A percentile compares a stretch with the other conserved stretches of the same genome.
Evolutionary conservation across 768 basidiomycete genomes (phyloP).

Genomic region (Albatrellus ellisii): DNA sequence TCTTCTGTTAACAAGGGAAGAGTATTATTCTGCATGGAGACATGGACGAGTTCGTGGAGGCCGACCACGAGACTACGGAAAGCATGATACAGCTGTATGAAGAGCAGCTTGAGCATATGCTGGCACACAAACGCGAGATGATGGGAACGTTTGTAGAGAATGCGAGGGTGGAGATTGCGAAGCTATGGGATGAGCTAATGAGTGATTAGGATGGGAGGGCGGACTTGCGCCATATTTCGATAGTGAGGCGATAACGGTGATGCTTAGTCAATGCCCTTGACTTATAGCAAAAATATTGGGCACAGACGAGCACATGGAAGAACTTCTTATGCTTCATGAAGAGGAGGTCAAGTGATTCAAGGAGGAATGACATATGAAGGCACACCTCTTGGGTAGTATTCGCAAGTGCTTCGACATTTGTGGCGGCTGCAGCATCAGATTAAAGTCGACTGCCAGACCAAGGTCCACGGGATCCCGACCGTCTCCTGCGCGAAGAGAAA

Average conservation of each 20-base stretch:
- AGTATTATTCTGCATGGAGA: too few relatives aligned
- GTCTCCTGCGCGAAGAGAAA: constrained; percentile 88
- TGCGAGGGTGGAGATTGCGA: constrained; percentile 68
- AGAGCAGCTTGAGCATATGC: constrained; percentile 80
- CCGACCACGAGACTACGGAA: constrained; percentile 70
- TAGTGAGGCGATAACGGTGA: constrained; percentile 33
- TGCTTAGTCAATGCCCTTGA: neutral
- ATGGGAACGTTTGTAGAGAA: constrained; percentile 77
- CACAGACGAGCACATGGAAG: constrained; percentile 79
- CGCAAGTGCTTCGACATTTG: constrained; percentile 88
- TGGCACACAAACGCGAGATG: constrained; percentile 74
- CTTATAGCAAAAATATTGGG: constrained; percentile 2
- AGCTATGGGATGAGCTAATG: constrained; percentile 80
- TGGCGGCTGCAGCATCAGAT: constrained; percentile 65
- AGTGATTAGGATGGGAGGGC: constrained; percentile 68
- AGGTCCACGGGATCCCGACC: constrained; percentile 71
- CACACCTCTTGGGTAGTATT: constrained; percentile 58
- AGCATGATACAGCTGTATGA: constrained; percentile 74
- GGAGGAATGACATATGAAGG: constrained; percentile 71
- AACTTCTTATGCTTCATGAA: constrained; percentile 73
- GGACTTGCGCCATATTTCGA: constrained; percentile 71
- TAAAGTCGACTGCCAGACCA: constrained; percentile 71
- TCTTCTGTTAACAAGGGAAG: too few relatives aligned
- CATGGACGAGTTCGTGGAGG: constrained; percentile 90
- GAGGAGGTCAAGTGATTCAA: constrained; percentile 72